Conservation (phyloP, 2,329 filamentous ascomycete species). For the Trichoderma pleuroti region DNA sequence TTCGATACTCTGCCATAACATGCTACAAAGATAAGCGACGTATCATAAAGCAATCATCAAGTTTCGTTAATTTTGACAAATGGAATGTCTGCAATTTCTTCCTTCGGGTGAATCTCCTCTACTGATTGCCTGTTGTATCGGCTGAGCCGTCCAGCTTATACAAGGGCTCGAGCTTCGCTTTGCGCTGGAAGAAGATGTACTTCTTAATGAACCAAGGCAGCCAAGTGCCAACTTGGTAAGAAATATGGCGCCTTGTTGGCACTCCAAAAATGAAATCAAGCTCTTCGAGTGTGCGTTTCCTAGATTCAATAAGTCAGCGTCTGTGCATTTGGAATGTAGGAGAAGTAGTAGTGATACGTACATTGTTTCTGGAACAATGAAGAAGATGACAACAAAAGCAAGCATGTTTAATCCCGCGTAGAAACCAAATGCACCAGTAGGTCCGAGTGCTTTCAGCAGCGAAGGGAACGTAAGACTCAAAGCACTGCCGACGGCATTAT, state of each 20-base stretch:
- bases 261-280: slow-evolving; percentile 39
- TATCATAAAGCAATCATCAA: background rate
- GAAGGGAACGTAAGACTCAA: slow-evolving; percentile 44
- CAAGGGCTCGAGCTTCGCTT: slow-evolving; percentile 30
- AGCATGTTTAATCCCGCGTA: slow-evolving; percentile 58
- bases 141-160: slow-evolving; percentile 28
- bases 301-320: background rate
- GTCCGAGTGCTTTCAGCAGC: slow-evolving; percentile 38
- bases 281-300: slow-evolving; percentile 39
- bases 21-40: background rate
- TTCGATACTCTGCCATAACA: background rate
- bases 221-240: slow-evolving; percentile 34
- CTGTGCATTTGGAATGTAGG: background rate
- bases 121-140: background rate
- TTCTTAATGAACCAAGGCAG: slow-evolving; percentile 34
- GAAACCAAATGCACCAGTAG: slow-evolving; percentile 53
- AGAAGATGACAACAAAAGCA: slow-evolving; percentile 61
- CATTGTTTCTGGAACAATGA: slow-evolving; percentile 56
- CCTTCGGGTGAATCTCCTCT: background rate
- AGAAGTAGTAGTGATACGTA: slow-evolving; percentile 4
- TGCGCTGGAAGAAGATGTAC: slow-evolving; percentile 29
- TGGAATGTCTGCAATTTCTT: background rate
- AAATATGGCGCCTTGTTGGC: slow-evolving; percentile 31
- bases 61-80: background rate
- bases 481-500: slow-evolving; percentile 30